Conservation (phyloP, 768 basidiomycete genomes). For the Clathrus columnatus region DNA sequence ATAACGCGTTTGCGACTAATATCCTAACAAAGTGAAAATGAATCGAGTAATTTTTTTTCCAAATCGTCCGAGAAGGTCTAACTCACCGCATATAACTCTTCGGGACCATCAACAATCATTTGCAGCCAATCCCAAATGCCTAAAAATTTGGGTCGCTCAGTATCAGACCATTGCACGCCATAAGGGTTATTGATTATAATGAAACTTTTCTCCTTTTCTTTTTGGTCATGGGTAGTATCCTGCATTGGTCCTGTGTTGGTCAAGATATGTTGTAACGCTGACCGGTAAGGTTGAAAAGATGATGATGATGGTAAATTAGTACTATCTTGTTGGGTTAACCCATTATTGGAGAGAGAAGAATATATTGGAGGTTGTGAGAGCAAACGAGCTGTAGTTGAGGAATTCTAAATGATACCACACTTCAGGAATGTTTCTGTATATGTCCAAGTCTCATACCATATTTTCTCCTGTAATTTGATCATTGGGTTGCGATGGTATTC, state of each 20-base stretch:
- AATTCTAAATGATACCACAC: too few species aligned
- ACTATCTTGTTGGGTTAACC: too few species aligned
- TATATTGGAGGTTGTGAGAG: background rate
- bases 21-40: background rate
- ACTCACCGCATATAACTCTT: background rate
- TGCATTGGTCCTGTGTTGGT: background rate
- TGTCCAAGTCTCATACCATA: too few species aligned
- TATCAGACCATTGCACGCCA: background rate
- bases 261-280: background rate
- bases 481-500: too few species aligned
- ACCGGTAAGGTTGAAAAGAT: background rate
- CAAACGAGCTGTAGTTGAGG: background rate
- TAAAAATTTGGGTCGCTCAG: background rate
- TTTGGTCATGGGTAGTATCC: background rate
- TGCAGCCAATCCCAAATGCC: conserved; percentile 3
- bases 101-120: background rate
- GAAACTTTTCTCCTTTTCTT: background rate
- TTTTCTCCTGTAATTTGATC: too few species aligned
- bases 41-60: background rate
- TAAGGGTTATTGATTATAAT: background rate
- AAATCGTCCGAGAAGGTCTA: background rate
- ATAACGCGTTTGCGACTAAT: background rate
- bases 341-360: background rate
- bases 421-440: too few species aligned
- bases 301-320: background rate